phyloP scores from a whole-genome alignment of 371 early-diverging fungal species.

The Rhizomucor miehei region DNA sequence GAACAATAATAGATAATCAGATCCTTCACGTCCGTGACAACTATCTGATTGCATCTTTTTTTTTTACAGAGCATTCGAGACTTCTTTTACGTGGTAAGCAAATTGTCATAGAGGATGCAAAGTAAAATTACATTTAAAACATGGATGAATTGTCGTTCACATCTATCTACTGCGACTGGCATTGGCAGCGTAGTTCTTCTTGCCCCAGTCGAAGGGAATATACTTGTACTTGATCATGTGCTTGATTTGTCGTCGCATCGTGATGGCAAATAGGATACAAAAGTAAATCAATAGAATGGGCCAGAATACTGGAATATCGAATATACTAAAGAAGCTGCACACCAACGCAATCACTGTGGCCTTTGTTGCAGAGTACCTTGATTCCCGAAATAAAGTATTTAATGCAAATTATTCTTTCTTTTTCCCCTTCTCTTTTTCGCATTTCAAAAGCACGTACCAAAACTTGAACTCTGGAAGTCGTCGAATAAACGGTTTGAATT shows the following conservation, averaged over 20 bases:
- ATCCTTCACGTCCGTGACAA: too few relatives aligned
- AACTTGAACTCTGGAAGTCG: slow-evolving; percentile 99
- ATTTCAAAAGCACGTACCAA: slow-evolving; percentile 72
- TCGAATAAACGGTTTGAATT: slow-evolving; percentile 98
- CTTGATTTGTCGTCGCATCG: slow-evolving; percentile 93
- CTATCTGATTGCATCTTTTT: too few relatives aligned
- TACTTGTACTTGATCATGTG: slow-evolving; percentile 99
- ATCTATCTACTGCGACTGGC: slow-evolving; percentile 18
- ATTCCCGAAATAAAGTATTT: neutral
- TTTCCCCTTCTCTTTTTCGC: slow-evolving; percentile 5
- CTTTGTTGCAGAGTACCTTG: slow-evolving; percentile 74
- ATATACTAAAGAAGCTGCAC: slow-evolving; percentile 82
- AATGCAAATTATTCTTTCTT: neutral
- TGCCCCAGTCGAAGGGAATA: slow-evolving; percentile 95
- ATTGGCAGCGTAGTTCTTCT: slow-evolving; percentile 74
- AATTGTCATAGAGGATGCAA: too few relatives aligned
- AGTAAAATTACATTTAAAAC: neutral
- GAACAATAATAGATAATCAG: too few relatives aligned
- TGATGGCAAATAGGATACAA: slow-evolving; percentile 88
- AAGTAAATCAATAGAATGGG: slow-evolving; percentile 93
- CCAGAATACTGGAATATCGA: slow-evolving; percentile 99
- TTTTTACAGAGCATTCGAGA: too few relatives aligned
- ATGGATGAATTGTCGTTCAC: too few relatives aligned
- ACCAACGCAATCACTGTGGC: slow-evolving; percentile 76
- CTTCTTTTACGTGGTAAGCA: too few relatives aligned